Percentiles rank a stretch among this genome's conserved stretches.
These are phyloP conservation scores for Phoenix dactylifera DNA, from an alignment of 176 grass and related monocot species.

Conservation along the genomic window DNA sequence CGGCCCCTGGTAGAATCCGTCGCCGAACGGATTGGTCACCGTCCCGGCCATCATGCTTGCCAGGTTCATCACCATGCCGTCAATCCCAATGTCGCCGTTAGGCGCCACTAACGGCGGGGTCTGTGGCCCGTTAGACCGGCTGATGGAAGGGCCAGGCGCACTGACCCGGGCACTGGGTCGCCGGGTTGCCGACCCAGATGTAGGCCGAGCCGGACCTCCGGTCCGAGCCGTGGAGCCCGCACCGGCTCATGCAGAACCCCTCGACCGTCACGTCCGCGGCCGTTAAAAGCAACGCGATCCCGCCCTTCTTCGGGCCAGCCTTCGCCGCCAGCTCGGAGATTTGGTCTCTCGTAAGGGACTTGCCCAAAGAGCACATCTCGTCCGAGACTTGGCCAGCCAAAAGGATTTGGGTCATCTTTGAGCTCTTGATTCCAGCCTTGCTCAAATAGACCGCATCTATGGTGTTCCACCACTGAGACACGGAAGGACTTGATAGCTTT, in stretches of 20 bases:
- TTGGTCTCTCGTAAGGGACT: slow-evolving; percentile 41
- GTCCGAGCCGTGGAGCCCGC: neutral
- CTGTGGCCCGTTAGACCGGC: slow-evolving; percentile 52
- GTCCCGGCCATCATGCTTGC: slow-evolving; percentile 45
- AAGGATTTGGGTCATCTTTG: slow-evolving; percentile 23
- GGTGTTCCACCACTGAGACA: slow-evolving; percentile 56
- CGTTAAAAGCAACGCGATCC: slow-evolving; percentile 50
- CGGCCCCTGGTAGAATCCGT: slow-evolving; percentile 51
- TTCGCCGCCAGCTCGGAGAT: slow-evolving; percentile 37
- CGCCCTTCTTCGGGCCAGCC: slow-evolving; percentile 10
- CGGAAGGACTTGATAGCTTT: slow-evolving; percentile 28
- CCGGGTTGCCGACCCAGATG: slow-evolving; percentile 12
- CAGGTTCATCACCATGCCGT: slow-evolving; percentile 46
- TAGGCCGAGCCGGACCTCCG: slow-evolving; percentile 25
- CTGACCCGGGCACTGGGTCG: slow-evolving; percentile 46
- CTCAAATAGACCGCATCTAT: slow-evolving; percentile 60
- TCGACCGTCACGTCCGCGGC: slow-evolving; percentile 52
- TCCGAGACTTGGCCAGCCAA: slow-evolving; percentile 42
- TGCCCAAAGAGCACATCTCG: slow-evolving; percentile 35
- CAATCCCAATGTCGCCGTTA: slow-evolving; percentile 44
- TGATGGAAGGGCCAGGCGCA: slow-evolving; percentile 59
- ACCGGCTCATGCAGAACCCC: slow-evolving; percentile 53
- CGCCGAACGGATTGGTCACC: slow-evolving; percentile 41
- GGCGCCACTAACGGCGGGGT: slow-evolving; percentile 31
- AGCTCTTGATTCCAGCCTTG: slow-evolving; percentile 14